Evolutionary conservation across 2,329 filamentous ascomycete species (phyloP), one percentile per base, ranked within the genome.

Genomic region (Triangularia verruculosa): DNA sequence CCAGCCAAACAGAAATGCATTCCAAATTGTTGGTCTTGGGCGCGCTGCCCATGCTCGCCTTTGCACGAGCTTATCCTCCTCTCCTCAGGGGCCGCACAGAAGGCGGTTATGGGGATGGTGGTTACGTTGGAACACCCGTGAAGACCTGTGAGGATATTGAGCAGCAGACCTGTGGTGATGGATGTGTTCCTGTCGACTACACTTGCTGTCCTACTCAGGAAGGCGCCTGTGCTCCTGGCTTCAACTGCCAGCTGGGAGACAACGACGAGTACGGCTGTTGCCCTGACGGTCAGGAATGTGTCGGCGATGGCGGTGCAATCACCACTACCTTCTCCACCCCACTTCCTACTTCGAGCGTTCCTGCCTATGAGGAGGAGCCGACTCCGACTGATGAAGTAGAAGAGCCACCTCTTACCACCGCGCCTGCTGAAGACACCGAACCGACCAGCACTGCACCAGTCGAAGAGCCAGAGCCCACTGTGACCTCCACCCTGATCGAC

Each of bases 21-120:
- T 54, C 51, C 25, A 63, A 61, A n/a, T 47, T 65, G n/a, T 30
- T 69, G 47, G 8, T 67, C 39, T 56, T 69, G 58, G 67, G 64
- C 53, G 59, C 63, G 32, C 51, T 69, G 61, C 65, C 67, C 61
- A 56, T 63, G 32, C 13, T 63, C 25, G 64, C 57, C 15, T 25
- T 66, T 24, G 64, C 62, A 5, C 61, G 56, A n/a, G 11, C 28
- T 12, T 61, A 57, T 27, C 39, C 39, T 25, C 53, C 57, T 2
- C 55, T 64, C 15, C 39, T 59, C 25, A 34, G 61, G 28, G 56
- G 61, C 20, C 59, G 62, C 12, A 59, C 47, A 51, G 53, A 57
- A 25, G 43, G 51, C 4, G 34, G 20, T 5, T 24, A 43, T n/a
- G 51, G 34, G 22, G 43, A 54, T 7, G 52, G 24, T 8, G 39